Evolutionary conservation across 2,329 filamentous ascomycete genomes (phyloP).

Genomic region (Aureobasidium sp.): DNA sequence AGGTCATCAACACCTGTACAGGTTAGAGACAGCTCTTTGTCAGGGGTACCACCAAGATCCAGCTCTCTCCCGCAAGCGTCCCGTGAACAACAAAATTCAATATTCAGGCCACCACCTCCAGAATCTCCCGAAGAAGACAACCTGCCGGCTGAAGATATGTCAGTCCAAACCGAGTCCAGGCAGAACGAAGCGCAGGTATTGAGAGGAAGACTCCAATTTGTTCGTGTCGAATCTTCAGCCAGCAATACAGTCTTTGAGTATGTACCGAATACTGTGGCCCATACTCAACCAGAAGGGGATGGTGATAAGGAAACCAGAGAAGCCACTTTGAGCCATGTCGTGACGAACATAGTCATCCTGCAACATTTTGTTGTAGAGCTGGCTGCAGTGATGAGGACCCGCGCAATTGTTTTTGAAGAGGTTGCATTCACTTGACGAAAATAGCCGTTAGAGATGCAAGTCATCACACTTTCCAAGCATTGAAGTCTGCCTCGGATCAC

Average conservation of each 20-base stretch:
- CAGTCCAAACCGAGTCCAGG: not conserved
- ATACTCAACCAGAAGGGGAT: slow-evolving; percentile 9
- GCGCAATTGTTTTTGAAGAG: slow-evolving; percentile 40
- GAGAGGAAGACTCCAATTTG: not conserved
- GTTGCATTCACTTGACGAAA: slow-evolving; percentile 28
- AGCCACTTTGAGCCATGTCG: slow-evolving; percentile 39
- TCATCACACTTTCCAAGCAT: not conserved
- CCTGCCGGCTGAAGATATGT: not conserved
- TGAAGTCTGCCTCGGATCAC: not conserved
- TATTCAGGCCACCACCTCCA: slow-evolving; percentile 27
- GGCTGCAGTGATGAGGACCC: slow-evolving; percentile 39
- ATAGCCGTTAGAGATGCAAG: not conserved
- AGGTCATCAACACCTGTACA: not conserved
- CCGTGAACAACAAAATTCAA: not conserved
- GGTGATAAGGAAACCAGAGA: slow-evolving; percentile 25
- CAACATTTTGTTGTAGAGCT: slow-evolving; percentile 44
- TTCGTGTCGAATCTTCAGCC: not conserved
- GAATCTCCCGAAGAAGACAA: slow-evolving; percentile 17
- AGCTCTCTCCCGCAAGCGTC: not conserved
- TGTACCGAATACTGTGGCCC: not conserved
- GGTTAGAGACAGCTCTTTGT: not conserved
- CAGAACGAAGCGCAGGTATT: slow-evolving; percentile 5
- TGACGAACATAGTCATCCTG: slow-evolving; percentile 42
- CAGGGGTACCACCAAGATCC: not conserved
- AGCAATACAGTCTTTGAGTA: not conserved